Conservation (phyloP, 805 yeast genomes). For the Starmerella geochares region DNA sequence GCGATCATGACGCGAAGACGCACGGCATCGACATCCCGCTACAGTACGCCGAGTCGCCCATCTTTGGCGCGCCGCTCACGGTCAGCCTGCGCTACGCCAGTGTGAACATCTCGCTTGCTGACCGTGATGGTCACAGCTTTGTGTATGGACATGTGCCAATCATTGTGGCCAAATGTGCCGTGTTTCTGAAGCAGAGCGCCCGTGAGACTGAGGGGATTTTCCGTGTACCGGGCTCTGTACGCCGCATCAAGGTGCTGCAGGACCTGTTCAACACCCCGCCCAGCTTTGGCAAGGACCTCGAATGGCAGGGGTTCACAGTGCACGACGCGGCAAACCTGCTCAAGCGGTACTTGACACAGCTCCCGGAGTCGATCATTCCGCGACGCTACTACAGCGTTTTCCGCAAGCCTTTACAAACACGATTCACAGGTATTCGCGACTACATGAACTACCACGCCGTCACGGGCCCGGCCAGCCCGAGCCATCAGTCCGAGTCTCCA, state of each 20-base stretch:
- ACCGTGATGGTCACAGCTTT: constrained; percentile 47
- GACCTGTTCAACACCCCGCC: constrained; percentile 78
- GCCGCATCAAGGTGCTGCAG: constrained; percentile 79
- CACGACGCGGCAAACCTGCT: constrained; percentile 93
- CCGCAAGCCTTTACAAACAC: constrained; percentile 56
- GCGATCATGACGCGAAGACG: constrained; percentile 13
- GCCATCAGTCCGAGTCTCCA: background rate
- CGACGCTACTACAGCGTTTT: constrained; percentile 63
- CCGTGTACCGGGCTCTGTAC: constrained; percentile 82
- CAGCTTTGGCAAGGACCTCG: constrained; percentile 71
- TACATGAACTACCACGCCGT: constrained; percentile 49
- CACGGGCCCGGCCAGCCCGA: background rate
- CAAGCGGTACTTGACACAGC: constrained; percentile 71
- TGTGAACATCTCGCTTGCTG: constrained; percentile 59
- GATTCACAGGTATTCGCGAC: constrained; percentile 49
- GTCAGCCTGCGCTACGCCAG: constrained; percentile 65
- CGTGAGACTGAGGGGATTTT: constrained; percentile 81
- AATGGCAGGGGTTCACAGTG: constrained; percentile 89
- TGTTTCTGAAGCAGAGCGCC: constrained; percentile 60
- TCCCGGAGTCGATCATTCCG: constrained; percentile 90
- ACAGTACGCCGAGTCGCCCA: constrained; percentile 30
- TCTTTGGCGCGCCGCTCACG: constrained; percentile 73
- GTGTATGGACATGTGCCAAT: constrained; percentile 84
- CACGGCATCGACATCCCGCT: constrained; percentile 19
- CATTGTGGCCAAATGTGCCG: constrained; percentile 93